Conservation (phyloP, 345 rosid genomes). For the Populus pruinosa region DNA sequence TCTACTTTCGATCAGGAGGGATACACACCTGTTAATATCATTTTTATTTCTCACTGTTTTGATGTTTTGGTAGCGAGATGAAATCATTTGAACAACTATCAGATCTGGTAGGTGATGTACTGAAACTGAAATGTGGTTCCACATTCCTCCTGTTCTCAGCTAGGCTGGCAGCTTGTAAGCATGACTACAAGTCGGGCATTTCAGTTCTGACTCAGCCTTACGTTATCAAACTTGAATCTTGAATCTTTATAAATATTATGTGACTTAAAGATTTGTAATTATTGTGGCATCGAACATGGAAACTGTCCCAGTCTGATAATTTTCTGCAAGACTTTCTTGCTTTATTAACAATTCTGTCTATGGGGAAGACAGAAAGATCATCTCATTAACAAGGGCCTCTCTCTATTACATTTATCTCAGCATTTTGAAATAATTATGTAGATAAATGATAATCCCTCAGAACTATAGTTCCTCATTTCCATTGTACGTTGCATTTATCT, state of each 20-base stretch:
- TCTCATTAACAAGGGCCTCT: not conserved
- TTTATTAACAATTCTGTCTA: not conserved
- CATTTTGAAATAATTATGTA: not conserved
- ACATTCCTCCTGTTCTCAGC: not conserved
- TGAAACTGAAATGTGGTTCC: not conserved
- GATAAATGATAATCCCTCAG: not conserved
- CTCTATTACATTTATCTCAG: not conserved
- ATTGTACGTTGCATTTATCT: not conserved
- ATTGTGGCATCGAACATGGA: not conserved
- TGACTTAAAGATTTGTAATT: not conserved
- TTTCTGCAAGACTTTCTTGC: not conserved
- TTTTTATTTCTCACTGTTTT: not conserved
- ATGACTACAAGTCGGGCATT: not conserved
- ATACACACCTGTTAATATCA: not conserved
- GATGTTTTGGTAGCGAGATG: not conserved
- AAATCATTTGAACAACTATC: not conserved
- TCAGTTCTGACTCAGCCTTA: not conserved
- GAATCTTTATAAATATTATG: not conserved
- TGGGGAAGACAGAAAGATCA: not conserved
- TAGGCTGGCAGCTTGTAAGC: not conserved
- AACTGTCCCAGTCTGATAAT: not conserved
- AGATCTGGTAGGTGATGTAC: not conserved
- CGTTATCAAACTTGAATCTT: not conserved
- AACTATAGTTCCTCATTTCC: not conserved
- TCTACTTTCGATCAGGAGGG: slow-evolving; percentile 1